phyloP scores from a whole-genome alignment of 2,329 filamentous ascomycete species.

The Apiospora kogelbergensis region DNA sequence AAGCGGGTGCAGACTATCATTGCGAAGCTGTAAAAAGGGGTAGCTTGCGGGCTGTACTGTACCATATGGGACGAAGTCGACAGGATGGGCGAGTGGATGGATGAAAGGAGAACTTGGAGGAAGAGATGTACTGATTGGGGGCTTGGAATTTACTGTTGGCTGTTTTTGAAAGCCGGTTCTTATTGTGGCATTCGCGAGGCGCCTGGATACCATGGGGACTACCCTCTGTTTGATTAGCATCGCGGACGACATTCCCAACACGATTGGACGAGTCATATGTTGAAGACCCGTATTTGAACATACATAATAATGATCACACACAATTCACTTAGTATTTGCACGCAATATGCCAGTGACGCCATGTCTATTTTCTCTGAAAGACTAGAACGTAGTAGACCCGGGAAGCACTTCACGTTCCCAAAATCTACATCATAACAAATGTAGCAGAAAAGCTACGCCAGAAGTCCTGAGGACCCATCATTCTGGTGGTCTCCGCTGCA shows the following conservation, averaged over 20 bases:
- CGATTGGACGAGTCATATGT: neutral
- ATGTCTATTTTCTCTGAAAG: constrained; percentile 3
- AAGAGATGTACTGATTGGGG: neutral
- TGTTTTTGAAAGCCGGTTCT: constrained; percentile 1
- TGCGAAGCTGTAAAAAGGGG: neutral
- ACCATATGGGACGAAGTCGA: neutral
- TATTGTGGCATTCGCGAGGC: neutral
- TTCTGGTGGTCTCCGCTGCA: constrained; percentile 2
- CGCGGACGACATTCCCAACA: neutral
- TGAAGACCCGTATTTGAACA: neutral
- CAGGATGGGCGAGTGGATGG: too few relatives aligned
- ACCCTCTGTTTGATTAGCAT: constrained; percentile 1
- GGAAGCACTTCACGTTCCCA: neutral
- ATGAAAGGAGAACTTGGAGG: neutral
- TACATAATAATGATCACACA: neutral
- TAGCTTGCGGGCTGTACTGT: neutral
- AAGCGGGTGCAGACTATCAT: constrained; percentile 25
- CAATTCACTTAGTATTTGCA: neutral
- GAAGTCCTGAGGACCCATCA: neutral
- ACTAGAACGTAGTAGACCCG: neutral
- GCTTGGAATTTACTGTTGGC: neutral
- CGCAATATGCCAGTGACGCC: neutral
- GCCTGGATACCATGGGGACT: constrained; percentile 4
- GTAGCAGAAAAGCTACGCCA: neutral
- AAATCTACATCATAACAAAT: neutral